Evolutionary conservation across 1,284 basidiomycete genomes (phyloP), one percentile per base, ranked within the genome.

Genomic region (Cerioporus squamosus): DNA sequence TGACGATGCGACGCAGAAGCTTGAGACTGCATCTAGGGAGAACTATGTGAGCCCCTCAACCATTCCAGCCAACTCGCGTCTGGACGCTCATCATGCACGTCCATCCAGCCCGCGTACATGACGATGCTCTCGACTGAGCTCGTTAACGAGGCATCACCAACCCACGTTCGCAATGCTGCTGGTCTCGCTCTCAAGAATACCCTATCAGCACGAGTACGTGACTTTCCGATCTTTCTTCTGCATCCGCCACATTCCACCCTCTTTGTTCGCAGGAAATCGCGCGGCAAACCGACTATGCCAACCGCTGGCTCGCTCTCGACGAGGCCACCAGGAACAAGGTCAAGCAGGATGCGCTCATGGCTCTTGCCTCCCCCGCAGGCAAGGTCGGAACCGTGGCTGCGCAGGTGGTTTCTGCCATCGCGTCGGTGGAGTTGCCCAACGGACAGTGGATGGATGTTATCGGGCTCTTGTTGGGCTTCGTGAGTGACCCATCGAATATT

Each of bases 171-270:
- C 66, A 96, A 94, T 70, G 95, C 97, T 17, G 95, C 97, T 23
- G 96, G 95, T 75, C 83, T 99, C 51, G 96, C 96, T 18, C 82
- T 99, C 77, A 99, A 99, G 86, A 99, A 99, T 75, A 88, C 95
- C 59, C 79, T 99, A 59, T 87, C 89, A 43, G 94, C 96, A 61
- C 83, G 94, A 70, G 94, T 96, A 53, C 46, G 44, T 63, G 52
- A 24, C 59, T 51, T 57, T 60, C 61, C 58, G 55, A 44, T 64
- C 59, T 59, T 39, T 58, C 48, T 61, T 15, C 48, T 48, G 48
- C 53, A 54, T 46, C 12, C 55, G 48, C 59, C 55, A 59, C 59
- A 54, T 44, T 50, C 49, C 29, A 18, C 23, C 56, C 46, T 50
- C 40, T 55, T 60, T 58, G 60, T 60, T 63, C 68, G 64, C 59